A percentile compares a stretch with the other conserved stretches of the same genome.
These are phyloP conservation scores for Copromyces sp. DNA, from an alignment of 495 filamentous ascomycete genomes.

Conservation along the genomic window DNA sequence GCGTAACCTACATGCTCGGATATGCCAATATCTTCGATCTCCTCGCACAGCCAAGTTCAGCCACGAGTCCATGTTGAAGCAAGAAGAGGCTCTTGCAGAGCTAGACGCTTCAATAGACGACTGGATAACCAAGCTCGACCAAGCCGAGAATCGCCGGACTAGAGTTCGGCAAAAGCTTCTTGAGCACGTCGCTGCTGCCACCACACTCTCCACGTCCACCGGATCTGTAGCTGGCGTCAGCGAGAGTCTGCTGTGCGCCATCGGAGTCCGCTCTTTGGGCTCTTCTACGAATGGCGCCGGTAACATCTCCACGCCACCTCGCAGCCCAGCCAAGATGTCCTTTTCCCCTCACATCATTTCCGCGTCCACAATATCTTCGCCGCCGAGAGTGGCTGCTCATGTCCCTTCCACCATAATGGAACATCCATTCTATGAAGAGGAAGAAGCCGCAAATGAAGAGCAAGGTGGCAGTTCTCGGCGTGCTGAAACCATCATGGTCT, in stretches of 20 bases:
- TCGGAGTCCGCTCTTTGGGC: constrained; percentile 27
- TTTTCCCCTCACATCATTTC: constrained; percentile 17
- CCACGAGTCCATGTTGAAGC: constrained; percentile 58
- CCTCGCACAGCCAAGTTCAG: constrained; percentile 53
- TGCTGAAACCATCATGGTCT: constrained; percentile 57
- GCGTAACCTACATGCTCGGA: constrained; percentile 56
- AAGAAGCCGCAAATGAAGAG: constrained; percentile 7
- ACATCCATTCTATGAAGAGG: constrained; percentile 32
- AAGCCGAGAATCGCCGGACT: constrained; percentile 61
- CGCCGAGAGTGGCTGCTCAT: constrained; percentile 36
- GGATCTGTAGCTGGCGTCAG: constrained; percentile 24
- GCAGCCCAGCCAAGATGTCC: constrained; percentile 32
- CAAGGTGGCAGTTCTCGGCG: constrained; percentile 8
- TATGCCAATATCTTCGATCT: constrained; percentile 57
- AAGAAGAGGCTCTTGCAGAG: constrained; percentile 62
- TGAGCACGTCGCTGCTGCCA: constrained; percentile 59
- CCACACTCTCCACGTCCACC: constrained; percentile 24
- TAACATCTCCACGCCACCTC: constrained; percentile 39
- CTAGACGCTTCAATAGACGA: constrained; percentile 66
- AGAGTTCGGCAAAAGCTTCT: constrained; percentile 65
- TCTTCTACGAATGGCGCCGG: constrained; percentile 15
- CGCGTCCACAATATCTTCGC: constrained; percentile 25
- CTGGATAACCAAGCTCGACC: constrained; percentile 62
- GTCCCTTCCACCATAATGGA: constrained; percentile 40
- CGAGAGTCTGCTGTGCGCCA: constrained; percentile 32